A percentile compares a stretch with the other conserved stretches of the same genome.
Conservation (phyloP, 1,139 yeast genomes). For the Kodamaea anthophila region DNA sequence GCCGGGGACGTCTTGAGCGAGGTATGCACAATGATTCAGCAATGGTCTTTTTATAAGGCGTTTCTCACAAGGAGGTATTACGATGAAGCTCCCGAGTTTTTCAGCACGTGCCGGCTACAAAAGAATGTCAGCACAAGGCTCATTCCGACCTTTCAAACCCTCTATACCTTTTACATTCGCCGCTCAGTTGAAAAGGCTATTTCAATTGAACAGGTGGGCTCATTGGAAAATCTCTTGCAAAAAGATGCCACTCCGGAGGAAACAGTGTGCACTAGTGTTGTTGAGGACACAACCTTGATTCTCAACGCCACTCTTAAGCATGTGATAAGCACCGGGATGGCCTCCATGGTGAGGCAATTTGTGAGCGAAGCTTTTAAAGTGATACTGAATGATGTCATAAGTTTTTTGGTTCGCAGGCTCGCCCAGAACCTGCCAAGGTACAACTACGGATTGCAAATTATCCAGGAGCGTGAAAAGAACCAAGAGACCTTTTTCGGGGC, state of each 20-base stretch:
- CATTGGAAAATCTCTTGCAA: conserved; percentile 26
- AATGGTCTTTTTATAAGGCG: conserved; percentile 81
- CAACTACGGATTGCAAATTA: conserved; percentile 28
- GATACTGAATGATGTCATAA: conserved; percentile 33
- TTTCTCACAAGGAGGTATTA: conserved; percentile 59
- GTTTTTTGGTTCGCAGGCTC: conserved; percentile 44
- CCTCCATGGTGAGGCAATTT: conserved; percentile 47
- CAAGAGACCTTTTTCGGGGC: conserved; percentile 19
- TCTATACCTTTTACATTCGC: conserved; percentile 63
- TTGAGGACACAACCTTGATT: conserved; percentile 78
- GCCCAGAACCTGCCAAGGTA: conserved; percentile 52
- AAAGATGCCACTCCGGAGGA: conserved; percentile 14
- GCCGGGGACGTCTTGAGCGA: conserved; percentile 60
- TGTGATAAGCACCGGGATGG: conserved; percentile 56
- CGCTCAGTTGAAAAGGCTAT: conserved; percentile 80
- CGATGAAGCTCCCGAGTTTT: conserved; percentile 5
- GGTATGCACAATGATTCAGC: conserved; percentile 67
- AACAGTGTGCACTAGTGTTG: conserved; percentile 73
- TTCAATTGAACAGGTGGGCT: conserved; percentile 70
- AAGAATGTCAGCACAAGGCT: conserved; percentile 50
- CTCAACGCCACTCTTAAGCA: conserved; percentile 61
- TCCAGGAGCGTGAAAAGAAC: conserved; percentile 5
- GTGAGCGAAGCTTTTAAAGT: conserved; percentile 28
- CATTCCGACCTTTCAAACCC: conserved; percentile 55
- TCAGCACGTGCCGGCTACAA: conserved; percentile 44